phyloP scores from a whole-genome alignment of 2,329 filamentous ascomycete species.

The Sporothrix variecibatus region DNA sequence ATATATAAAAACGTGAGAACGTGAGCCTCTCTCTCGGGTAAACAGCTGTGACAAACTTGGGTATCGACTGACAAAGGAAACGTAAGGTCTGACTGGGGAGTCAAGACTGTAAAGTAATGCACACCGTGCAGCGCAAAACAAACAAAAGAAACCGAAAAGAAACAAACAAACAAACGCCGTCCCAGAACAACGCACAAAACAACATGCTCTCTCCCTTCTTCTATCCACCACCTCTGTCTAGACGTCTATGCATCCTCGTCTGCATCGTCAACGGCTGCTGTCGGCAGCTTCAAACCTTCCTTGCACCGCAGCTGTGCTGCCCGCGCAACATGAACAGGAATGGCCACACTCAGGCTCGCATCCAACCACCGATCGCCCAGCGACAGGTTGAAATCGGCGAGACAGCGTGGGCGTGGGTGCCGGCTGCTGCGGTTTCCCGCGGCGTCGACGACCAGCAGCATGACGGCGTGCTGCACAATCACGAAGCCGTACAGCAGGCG shows the following conservation, averaged over 20 bases:
- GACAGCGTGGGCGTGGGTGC: slow-evolving; percentile 36
- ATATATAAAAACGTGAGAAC: neutral
- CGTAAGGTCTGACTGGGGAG: neutral
- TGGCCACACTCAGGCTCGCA: slow-evolving; percentile 40
- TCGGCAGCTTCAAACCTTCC: slow-evolving; percentile 27
- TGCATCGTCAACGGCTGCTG: neutral
- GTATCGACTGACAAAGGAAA: slow-evolving; percentile 16
- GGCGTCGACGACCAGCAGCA: slow-evolving; percentile 48
- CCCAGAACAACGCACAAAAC: neutral
- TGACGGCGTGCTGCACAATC: slow-evolving; percentile 52
- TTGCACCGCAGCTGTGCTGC: slow-evolving; percentile 32
- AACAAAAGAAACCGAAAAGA: neutral
- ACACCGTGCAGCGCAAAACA: neutral
- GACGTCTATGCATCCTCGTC: slow-evolving; percentile 29
- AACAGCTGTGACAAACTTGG: neutral
- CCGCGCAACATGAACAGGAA: slow-evolving; percentile 40
- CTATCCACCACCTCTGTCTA: neutral
- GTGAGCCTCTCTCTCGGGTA: too few species aligned
- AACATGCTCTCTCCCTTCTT: neutral
- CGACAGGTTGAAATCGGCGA: slow-evolving; percentile 39
- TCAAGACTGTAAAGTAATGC: neutral
- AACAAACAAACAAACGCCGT: neutral
- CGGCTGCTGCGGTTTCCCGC: slow-evolving; percentile 22
- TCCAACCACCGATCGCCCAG: slow-evolving; percentile 41
- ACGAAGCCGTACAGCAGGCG: slow-evolving; percentile 46